Base-by-base conservation (phyloP, 1,139 yeast species). In the Taphrina wiesneri region DNA sequence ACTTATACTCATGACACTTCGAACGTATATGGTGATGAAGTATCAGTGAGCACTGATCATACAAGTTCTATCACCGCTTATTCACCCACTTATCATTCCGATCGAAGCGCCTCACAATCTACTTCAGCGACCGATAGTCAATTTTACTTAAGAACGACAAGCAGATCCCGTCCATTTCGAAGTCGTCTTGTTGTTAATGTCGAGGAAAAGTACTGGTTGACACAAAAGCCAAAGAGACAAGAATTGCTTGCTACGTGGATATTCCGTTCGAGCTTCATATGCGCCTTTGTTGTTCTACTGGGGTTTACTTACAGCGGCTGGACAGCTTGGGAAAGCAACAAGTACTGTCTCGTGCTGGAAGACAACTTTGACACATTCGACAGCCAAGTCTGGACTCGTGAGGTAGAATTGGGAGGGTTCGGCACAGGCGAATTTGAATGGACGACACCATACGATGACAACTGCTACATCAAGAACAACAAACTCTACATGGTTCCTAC, bases 351-450 rank as follows among this genome's bases (percentile, higher is more conserved):
- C 56, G 39, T 62, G 36, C 15, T 62, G 43, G 65, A 61, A 13
- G 65, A 61, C 34, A 52, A 67, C 43, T 54, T 59, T 15, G 26
- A 28, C 23, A 66, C 61, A 1, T 26, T 67, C 30, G 60, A 63
- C 56, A 17, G 39, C 5, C n/a, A 32, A 1, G 19, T 63, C n/a
- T 69, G 70, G 70, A 21, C 26, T 4, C 67, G 57, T 25, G 70
- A 69, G 34, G 65, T 60, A 17, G 69, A 69, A 62, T 56, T 68
- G 23, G 70, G 70, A 17, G 70, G 70, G 2, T 69, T 67, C 52
- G 70, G 70, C 39, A 69, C 62, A 30, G 69, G 69, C 34, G 67
- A 64, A 54, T 69, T 69, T 36, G 68, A 68, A n/a, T 69, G 70
- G 70, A 52, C 70, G 41, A 69, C 70, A 6, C 54, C 60, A 15